Base-by-base conservation (phyloP, 768 basidiomycete genomes). In the Megacollybia marginata region DNA sequence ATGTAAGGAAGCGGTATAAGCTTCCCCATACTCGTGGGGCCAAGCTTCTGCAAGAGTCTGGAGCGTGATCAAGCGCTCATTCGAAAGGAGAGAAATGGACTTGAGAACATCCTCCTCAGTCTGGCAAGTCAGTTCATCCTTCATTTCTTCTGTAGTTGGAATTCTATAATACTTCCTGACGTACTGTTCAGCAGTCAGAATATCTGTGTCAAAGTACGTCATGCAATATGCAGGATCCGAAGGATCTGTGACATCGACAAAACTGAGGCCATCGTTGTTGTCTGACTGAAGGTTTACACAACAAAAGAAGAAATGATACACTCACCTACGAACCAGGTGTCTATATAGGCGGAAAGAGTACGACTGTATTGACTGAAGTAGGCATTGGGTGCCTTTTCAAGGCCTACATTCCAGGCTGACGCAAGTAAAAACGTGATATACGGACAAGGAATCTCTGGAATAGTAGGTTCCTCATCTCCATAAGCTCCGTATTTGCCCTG, bases 241-340 rank as follows among this genome's bases (percentile, higher is more conserved):
- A 1, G 61, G 57, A 28, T 58, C 56, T 11, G 59, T 63, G 33
- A 65, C 52, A 46, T 66, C 64, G 19, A 65, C 51, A n/a, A 66
- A 49, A 4, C 63, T 57, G 42, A 65, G 60, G 10, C 65, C 63
- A 16, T 65, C 62, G 49, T 67, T 57, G 51, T 65, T 65, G 45
- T 61, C 65, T 67, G 44, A 44, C n/a, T n/a, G 19, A 44, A 44
- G 43, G 10, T 20, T 10, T 9, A 11, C 33, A n/a, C 13, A 3
- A 28, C 28, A 3, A 52, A 45, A 33, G 19, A 46, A 16, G 18
- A 28, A 12, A 15, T 20, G 35, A 13, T 15, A 33, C n/a, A 44
- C 9, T 42, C 12, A 42, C 33, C 8, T 32, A 5, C 19, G 7
- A 12, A 2, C 40, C 40, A n/a, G 33, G 58, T 55, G 46, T 54